Conservation (phyloP, 2,329 filamentous ascomycete species). For the Pyricularia grisea region DNA sequence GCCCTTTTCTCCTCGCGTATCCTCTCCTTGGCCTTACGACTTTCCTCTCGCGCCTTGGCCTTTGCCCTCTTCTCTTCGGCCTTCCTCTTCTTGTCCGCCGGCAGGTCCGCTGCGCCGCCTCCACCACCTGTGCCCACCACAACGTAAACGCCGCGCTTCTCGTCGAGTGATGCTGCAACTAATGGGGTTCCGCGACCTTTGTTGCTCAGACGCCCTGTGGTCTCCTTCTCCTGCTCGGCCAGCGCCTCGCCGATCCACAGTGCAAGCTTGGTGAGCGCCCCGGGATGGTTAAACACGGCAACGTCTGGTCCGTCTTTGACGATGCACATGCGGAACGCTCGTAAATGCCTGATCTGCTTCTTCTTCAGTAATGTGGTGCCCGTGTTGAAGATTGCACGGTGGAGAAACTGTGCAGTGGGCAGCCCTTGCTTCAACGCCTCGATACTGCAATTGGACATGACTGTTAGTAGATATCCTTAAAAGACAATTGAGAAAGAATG, state of each 20-base stretch:
- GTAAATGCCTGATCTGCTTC: conserved; percentile 83
- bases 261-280: conserved; percentile 85
- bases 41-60: conserved; percentile 51
- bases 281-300: conserved; percentile 82
- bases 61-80: conserved; percentile 55
- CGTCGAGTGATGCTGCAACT: conserved; percentile 83
- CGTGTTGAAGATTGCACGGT: conserved; percentile 86
- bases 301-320: conserved; percentile 94
- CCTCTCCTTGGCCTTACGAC: conserved; percentile 45
- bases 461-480: conserved; percentile 21
- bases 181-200: conserved; percentile 72
- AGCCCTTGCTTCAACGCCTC: conserved; percentile 68
- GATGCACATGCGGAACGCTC: conserved; percentile 89
- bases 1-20: conserved; percentile 51
- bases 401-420: conserved; percentile 76
- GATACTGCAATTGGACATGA: conserved; percentile 51
- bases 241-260: conserved; percentile 93
- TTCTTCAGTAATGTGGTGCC: conserved; percentile 89
- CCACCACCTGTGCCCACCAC: conserved; percentile 90
- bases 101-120: conserved; percentile 26
- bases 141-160: conserved; percentile 77
- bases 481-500: conserved; percentile 14
- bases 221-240: conserved; percentile 75
- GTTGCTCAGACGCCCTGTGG: conserved; percentile 57
- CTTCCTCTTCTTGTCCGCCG: conserved; percentile 36